Percentiles rank a stretch among this genome's conserved stretches.
Conservation (phyloP, 208 protist species). For the Acanthamoeba royreba region DNA sequence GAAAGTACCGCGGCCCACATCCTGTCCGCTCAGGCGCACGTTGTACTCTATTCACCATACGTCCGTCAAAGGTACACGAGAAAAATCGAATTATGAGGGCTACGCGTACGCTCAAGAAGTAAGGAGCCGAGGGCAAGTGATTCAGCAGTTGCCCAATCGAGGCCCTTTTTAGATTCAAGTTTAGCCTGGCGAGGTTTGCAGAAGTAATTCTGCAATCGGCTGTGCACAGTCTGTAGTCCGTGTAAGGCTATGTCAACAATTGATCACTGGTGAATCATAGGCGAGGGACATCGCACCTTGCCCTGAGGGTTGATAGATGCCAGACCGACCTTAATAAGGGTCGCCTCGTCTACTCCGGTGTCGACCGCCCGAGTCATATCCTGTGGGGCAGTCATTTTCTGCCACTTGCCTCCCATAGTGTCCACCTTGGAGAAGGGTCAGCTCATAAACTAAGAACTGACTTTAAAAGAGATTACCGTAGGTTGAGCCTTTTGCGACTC, state of each 20-base stretch:
- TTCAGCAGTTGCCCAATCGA: constrained; percentile 78
- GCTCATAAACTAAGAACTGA: background rate
- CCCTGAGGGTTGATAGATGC: constrained; percentile 39
- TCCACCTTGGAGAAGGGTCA: background rate
- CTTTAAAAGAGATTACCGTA: background rate
- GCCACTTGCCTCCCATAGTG: constrained; percentile 58
- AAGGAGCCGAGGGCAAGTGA: constrained; percentile 75
- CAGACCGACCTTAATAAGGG: constrained; percentile 1
- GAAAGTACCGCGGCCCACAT: constrained; percentile 70
- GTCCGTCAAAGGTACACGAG: background rate
- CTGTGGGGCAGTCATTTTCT: background rate
- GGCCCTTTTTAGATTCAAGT: constrained; percentile 46
- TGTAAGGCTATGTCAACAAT: background rate
- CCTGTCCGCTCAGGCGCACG: constrained; percentile 68
- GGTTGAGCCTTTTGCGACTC: background rate
- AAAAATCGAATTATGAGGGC: background rate
- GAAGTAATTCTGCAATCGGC: constrained; percentile 50
- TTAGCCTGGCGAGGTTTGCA: constrained; percentile 54
- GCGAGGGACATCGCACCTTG: background rate
- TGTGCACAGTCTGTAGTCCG: background rate
- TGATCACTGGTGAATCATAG: background rate
- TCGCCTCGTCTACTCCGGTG: constrained; percentile 24
- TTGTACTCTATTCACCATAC: constrained; percentile 55
- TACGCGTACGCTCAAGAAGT: background rate
- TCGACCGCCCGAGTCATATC: background rate